A percentile compares a stretch with the other conserved stretches of the same genome.
These are phyloP conservation scores for Psilocybe sp. DNA, from an alignment of 768 basidiomycete species.

Conservation along the genomic window DNA sequence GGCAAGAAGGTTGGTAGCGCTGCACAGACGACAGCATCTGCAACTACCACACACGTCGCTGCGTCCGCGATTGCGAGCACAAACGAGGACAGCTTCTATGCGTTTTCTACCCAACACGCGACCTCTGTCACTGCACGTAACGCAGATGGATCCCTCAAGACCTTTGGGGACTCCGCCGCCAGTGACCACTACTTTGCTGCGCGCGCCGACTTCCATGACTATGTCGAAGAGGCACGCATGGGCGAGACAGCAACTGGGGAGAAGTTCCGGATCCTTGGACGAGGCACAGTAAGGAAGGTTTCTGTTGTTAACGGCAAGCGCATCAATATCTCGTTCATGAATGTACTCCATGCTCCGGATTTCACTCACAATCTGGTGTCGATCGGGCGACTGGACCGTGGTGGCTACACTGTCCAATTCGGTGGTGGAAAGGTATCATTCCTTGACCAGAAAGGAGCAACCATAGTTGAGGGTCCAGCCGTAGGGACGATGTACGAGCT, in stretches of 20 bases:
- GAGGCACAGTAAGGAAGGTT: constrained; percentile 12
- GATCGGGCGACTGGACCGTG: constrained; percentile 9
- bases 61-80: background rate
- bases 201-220: constrained; percentile 12
- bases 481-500: background rate
- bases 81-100: background rate
- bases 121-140: background rate
- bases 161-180: constrained; percentile 17
- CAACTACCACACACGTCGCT: background rate
- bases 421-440: constrained; percentile 1
- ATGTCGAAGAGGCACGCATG: background rate
- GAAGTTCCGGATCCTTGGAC: constrained; percentile 16
- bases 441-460: background rate
- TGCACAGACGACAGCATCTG: too few relatives aligned
- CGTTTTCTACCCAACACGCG: background rate
- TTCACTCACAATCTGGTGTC: constrained; percentile 23
- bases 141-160: too few relatives aligned
- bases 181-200: constrained; percentile 20
- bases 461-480: background rate
- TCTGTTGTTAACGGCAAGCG: constrained; percentile 5
- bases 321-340: constrained; percentile 12
- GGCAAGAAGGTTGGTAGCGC: too few relatives aligned
- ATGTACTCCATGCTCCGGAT: constrained; percentile 23
- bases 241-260: constrained; percentile 6
- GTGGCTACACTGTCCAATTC: constrained; percentile 12